phyloP scores from a whole-genome alignment of 2,329 filamentous ascomycete species.

The Fusarium foetens region DNA sequence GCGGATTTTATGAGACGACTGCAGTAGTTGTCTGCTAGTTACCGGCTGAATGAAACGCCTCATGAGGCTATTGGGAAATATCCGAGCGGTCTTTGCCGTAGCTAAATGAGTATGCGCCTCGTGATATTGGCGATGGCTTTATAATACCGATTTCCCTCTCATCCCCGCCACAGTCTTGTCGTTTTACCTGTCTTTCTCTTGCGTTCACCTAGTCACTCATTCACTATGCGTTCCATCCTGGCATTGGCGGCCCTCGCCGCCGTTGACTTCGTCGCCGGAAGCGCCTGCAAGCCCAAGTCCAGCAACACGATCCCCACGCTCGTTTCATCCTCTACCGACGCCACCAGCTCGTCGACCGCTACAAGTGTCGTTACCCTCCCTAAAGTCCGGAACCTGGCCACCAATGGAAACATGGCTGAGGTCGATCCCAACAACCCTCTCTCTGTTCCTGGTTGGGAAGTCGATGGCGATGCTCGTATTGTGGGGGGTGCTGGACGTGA shows the following conservation, averaged over 20 bases:
- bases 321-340: not conserved
- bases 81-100: not conserved
- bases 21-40: not conserved
- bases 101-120: not conserved
- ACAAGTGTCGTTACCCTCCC: not conserved
- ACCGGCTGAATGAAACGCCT: not conserved
- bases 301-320: not conserved
- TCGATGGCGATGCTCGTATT: not conserved
- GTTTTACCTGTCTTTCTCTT: no score
- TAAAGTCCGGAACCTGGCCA: not conserved
- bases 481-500: constrained; percentile 3
- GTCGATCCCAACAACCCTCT: not conserved
- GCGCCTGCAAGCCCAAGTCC: constrained; percentile 4
- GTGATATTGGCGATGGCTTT: accelerated
- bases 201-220: accelerated
- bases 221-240: not conserved
- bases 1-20: accelerated
- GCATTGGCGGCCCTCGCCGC: not conserved
- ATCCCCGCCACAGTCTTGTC: accelerated
- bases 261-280: not conserved
- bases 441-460: not conserved
- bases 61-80: not conserved
- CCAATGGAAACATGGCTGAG: constrained; percentile 15
- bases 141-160: not conserved
- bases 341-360: not conserved